These are phyloP conservation scores for Chlorella sp. DNA, from an alignment of 139 green algal species.

Conservation along the genomic window DNA sequence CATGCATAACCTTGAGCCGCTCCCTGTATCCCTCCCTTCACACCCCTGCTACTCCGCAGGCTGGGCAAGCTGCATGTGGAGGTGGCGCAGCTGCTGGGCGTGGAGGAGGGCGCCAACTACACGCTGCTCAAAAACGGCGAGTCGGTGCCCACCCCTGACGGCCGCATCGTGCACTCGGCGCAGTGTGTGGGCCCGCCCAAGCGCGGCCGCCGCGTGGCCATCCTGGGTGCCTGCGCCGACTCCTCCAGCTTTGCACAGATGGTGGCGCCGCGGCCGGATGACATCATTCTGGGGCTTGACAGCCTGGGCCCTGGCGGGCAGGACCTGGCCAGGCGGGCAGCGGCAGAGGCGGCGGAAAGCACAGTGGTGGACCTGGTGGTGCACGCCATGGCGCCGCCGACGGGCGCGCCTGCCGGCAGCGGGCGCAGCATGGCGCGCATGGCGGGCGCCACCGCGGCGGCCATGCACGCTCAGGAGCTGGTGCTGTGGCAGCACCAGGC, in stretches of 20 bases:
- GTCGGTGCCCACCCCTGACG: conserved; percentile 14
- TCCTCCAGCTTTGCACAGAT: not conserved
- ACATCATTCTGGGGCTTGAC: too few species aligned
- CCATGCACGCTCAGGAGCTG: conserved; percentile 23
- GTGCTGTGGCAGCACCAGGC: conserved; percentile 45
- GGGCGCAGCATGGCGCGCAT: not conserved
- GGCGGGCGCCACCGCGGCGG: conserved; percentile 24
- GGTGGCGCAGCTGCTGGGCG: conserved; percentile 34
- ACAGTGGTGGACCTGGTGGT: conserved; percentile 25
- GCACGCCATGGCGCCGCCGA: conserved; percentile 24
- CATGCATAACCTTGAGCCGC: too few species aligned
- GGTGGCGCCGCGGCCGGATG: not conserved
- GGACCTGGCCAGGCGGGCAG: not conserved
- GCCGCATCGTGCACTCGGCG: not conserved
- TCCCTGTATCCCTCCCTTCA: not conserved
- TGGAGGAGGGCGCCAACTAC: conserved; percentile 30
- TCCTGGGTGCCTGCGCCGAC: conserved; percentile 23
- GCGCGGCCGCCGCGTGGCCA: conserved; percentile 13
- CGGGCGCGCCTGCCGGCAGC: not conserved
- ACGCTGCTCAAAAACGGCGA: conserved; percentile 40
- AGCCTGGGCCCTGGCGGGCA: too few species aligned
- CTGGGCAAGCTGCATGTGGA: conserved; percentile 33
- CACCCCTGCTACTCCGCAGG: conserved; percentile 1
- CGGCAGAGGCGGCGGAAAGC: too few species aligned
- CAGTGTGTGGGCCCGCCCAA: conserved; percentile 16